Evolutionary conservation across 768 basidiomycete genomes (phyloP), one percentile per base, ranked within the genome.

Genomic region (Bullera alba): DNA sequence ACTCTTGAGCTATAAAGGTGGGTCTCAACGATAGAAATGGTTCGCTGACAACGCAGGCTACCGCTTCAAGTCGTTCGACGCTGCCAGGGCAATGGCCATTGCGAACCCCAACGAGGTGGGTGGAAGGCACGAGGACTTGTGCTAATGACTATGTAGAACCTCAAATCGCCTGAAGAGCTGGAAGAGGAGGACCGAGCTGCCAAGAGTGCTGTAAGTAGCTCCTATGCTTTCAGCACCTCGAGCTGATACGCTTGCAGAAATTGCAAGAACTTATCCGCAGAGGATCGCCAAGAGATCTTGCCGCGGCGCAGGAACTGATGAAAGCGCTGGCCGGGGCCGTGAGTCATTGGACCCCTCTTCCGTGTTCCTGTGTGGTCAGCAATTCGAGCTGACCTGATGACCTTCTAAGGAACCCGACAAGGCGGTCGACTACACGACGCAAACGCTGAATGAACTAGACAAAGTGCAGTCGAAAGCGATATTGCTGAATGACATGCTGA

Each of bases 201-300:
- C 0, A 93, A 99, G 69, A 84, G 85, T 0, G 95, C 95, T 0
- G 77, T 77, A 42, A 55, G 76, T 65, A 39, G 37, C 10, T 8
- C n/a, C 15, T 12, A 12, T n/a, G 2, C n/a, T 5, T 28, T 27
- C 4, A 2, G 25, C 27, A 21, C 29, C 50, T 14, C 36, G 23
- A 17, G 37, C 34, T 41, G 29, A 4, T 5, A 35, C 12, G 29
- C 16, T 19, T 10, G 12, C 57, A 78, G 75, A 97, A 99, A 76
- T 78, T 99, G n/a, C 95, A 99, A 73, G 95, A 99, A 70, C 81
- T 97, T 32, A 96, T 99, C 51, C 82, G 95, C 39, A 77, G 95
- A 48, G 95, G 93, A 14, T 93, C 93, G 17, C 95, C 95, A 0
- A 81, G 89, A 58, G 95, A 99, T 74, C 80, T 99, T 1, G 86